These are phyloP conservation scores for Aurifilum marmelostoma DNA, from an alignment of 2,329 filamentous ascomycete genomes.

Conservation along the genomic window DNA sequence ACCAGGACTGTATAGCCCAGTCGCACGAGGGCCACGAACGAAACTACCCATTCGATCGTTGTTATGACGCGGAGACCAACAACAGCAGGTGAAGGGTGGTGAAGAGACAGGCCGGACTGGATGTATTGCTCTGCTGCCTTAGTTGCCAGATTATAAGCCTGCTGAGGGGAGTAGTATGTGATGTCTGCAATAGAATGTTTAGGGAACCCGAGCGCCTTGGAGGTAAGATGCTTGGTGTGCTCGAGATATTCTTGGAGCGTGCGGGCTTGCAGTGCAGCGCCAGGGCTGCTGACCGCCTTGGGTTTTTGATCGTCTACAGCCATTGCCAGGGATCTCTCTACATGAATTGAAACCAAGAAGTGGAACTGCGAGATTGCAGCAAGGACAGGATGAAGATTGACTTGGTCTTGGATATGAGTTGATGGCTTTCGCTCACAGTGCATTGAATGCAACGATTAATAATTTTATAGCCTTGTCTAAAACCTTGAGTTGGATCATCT, in stretches of 20 bases:
- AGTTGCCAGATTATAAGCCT: neutral
- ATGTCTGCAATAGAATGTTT: neutral
- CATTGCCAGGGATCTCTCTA: too few species aligned
- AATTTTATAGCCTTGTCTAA: neutral
- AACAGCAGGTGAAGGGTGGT: neutral
- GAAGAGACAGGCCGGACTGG: neutral
- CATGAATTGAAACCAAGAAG: too few species aligned
- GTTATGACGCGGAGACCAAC: neutral
- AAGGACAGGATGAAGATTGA: neutral
- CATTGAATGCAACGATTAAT: too few species aligned
- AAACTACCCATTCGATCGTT: neutral
- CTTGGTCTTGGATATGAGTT: too few species aligned
- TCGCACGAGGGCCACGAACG: neutral
- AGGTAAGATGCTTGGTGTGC: neutral
- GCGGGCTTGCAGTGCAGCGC: neutral
- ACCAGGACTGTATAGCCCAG: too few species aligned
- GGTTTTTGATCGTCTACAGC: neutral
- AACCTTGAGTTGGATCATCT: neutral
- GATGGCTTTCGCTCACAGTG: too few species aligned
- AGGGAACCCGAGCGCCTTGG: neutral
- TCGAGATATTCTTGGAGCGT: slow-evolving; percentile 1
- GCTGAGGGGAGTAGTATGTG: neutral
- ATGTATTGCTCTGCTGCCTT: neutral
- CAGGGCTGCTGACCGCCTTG: neutral
- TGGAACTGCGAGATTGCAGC: neutral